phyloP scores from a whole-genome alignment of 331 rosid species.

The Ulmus americana region DNA sequence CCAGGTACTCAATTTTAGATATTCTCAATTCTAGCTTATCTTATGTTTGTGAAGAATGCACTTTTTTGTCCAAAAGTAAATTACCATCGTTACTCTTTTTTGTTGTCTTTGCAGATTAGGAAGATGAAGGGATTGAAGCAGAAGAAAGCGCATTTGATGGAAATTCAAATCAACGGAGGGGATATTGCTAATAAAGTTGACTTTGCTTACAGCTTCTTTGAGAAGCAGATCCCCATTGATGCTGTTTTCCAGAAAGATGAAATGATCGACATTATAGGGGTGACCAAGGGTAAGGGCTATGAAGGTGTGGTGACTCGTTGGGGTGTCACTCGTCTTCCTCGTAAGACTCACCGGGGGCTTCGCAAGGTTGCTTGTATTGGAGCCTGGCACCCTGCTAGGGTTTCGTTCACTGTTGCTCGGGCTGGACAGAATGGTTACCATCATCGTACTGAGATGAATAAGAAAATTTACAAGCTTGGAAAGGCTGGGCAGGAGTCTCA shows the following conservation, averaged over 20 bases:
- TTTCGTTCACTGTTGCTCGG: slow-evolving; percentile 21
- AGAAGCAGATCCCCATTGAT: slow-evolving; percentile 15
- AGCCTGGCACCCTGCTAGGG: slow-evolving; percentile 22
- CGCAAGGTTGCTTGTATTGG: slow-evolving; percentile 18
- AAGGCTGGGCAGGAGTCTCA: slow-evolving; percentile 22
- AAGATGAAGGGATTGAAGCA: slow-evolving; percentile 19
- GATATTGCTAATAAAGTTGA: slow-evolving; percentile 10
- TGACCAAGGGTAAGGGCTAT: slow-evolving; percentile 15
- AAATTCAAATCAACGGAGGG: slow-evolving; percentile 14
- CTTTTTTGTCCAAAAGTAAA: background rate
- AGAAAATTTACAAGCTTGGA: slow-evolving; percentile 23
- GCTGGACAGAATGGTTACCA: slow-evolving; percentile 26
- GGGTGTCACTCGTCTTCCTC: slow-evolving; percentile 17
- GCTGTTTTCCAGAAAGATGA: slow-evolving; percentile 19
- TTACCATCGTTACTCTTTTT: background rate
- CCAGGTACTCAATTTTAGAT: background rate
- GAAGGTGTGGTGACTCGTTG: slow-evolving; percentile 22
- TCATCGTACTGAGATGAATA: slow-evolving; percentile 25
- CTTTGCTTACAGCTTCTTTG: slow-evolving; percentile 17
- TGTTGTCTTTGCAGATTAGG: background rate
- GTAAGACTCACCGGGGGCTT: slow-evolving; percentile 15
- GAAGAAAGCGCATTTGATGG: slow-evolving; percentile 19
- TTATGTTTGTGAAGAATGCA: background rate
- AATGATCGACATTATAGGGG: slow-evolving; percentile 20
- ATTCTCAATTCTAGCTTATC: background rate